Evolutionary conservation across 352 stramenopile genomes (phyloP).

Genomic region (Phytophthora fragariae): DNA sequence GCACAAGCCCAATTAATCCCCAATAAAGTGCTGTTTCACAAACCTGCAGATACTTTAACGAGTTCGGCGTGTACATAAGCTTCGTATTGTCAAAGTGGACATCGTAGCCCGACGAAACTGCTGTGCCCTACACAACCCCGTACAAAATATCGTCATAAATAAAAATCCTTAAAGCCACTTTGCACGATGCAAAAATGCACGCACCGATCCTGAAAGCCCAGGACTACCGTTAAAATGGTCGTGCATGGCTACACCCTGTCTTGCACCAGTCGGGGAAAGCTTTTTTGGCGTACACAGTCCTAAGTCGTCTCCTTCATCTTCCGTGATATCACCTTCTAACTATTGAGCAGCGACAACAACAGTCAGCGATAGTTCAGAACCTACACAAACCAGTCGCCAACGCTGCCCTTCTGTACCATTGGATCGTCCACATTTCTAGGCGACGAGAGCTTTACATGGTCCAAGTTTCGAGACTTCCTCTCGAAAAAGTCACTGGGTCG

Average conservation of each 20-base stretch:
- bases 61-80: conserved; percentile 72
- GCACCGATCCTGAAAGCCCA: conserved; percentile 46
- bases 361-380: neutral
- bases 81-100: conserved; percentile 66
- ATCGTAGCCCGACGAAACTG: conserved; percentile 71
- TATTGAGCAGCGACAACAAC: conserved; percentile 11
- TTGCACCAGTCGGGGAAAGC: conserved; percentile 23
- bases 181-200: neutral
- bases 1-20: too few relatives aligned
- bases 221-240: conserved; percentile 36
- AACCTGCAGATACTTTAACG: conserved; percentile 77
- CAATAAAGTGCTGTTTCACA: neutral
- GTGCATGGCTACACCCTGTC: conserved; percentile 25
- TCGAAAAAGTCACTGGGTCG: conserved; percentile 80
- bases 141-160: neutral
- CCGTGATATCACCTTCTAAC: conserved; percentile 17
- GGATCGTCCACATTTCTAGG: conserved; percentile 31
- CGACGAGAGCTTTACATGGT: conserved; percentile 75
- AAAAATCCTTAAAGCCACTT: neutral
- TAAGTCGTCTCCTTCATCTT: conserved; percentile 8
- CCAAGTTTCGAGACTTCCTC: conserved; percentile 73
- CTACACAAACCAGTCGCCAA: neutral
- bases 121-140: conserved; percentile 46
- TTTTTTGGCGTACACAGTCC: conserved; percentile 17
- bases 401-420: conserved; percentile 15